Evolutionary conservation across 2,329 filamentous ascomycete species (phyloP).

Genomic region (Monilinia vaccinii-corymbosi): DNA sequence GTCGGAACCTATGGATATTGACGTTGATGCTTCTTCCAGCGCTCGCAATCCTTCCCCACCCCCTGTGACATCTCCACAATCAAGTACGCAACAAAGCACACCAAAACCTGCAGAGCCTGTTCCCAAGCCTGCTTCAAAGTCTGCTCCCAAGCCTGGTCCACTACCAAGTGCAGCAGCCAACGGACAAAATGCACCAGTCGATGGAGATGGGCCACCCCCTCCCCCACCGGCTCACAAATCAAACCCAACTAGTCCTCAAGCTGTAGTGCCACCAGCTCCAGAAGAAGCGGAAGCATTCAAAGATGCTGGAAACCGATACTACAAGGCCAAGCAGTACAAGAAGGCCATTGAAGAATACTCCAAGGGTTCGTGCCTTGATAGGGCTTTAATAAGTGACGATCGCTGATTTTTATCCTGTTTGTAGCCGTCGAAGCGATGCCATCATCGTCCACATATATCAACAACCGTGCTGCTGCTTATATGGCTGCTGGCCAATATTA

Average conservation of each 20-base stretch:
- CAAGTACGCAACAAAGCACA: neutral
- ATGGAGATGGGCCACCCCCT: conserved; percentile 37
- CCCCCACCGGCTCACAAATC: conserved; percentile 65
- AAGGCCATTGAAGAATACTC: conserved; percentile 89
- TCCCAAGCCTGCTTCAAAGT: conserved; percentile 31
- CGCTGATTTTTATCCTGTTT: conserved; percentile 12
- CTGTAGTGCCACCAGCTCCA: conserved; percentile 31
- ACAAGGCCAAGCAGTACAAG: conserved; percentile 86
- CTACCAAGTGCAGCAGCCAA: conserved; percentile 40
- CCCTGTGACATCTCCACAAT: conserved; percentile 31
- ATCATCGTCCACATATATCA: conserved; percentile 78
- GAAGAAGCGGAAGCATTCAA: conserved; percentile 91
- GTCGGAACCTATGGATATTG: conserved; percentile 58
- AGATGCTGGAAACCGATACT: conserved; percentile 87
- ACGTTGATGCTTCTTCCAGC: conserved; percentile 48
- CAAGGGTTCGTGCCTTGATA: conserved; percentile 55
- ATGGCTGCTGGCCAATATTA: conserved; percentile 77
- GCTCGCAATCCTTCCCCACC: conserved; percentile 43
- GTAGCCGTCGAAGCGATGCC: conserved; percentile 83
- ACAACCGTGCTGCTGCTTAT: conserved; percentile 89
- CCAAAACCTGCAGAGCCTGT: conserved; percentile 29
- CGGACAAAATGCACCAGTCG: conserved; percentile 24
- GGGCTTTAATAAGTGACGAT: neutral
- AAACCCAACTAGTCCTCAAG: conserved; percentile 49
- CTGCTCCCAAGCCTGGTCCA: neutral